A percentile compares a stretch with the other conserved stretches of the same genome.
Conservation (phyloP, 805 yeast species). For the Zygotorulaspora sp. region DNA sequence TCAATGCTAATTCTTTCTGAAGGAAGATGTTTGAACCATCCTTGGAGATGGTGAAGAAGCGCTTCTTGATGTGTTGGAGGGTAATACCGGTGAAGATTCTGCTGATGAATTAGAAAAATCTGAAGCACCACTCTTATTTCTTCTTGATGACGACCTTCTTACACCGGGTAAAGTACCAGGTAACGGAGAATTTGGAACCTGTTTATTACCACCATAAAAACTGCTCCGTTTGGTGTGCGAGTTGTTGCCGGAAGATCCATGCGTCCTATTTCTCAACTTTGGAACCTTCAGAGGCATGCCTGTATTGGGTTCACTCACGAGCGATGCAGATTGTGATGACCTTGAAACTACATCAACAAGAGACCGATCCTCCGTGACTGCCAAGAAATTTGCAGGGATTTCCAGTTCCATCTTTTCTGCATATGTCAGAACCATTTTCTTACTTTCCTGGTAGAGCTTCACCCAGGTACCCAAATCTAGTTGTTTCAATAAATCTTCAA, state of each 20-base stretch:
- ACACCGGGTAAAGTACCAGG: slow-evolving; percentile 24
- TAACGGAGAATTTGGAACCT: slow-evolving; percentile 14
- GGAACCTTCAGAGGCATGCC: slow-evolving; percentile 10
- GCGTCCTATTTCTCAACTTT: slow-evolving; percentile 10
- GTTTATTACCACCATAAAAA: slow-evolving; percentile 23
- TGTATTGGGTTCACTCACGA: background rate
- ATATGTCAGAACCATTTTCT: slow-evolving; percentile 16
- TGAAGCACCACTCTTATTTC: slow-evolving; percentile 14
- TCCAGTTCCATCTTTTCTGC: slow-evolving; percentile 17
- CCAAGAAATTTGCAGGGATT: slow-evolving; percentile 6
- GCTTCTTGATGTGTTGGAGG: slow-evolving; percentile 4
- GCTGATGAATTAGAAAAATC: slow-evolving; percentile 10
- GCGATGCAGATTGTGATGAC: background rate
- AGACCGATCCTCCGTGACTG: slow-evolving; percentile 8
- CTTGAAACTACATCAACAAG: slow-evolving; percentile 5
- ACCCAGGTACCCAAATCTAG: slow-evolving; percentile 21
- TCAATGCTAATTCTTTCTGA: background rate
- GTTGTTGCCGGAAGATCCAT: slow-evolving; percentile 8
- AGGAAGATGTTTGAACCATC: slow-evolving; percentile 7
- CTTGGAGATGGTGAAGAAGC: slow-evolving; percentile 14
- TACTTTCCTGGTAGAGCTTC: slow-evolving; percentile 17
- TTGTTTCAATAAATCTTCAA: slow-evolving; percentile 11
- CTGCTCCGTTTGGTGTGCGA: slow-evolving; percentile 24
- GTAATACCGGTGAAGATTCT: slow-evolving; percentile 14
- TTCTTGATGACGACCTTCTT: slow-evolving; percentile 22